phyloP scores from a whole-genome alignment of 2,329 filamentous ascomycete species.

The Leptographium radiaticola region DNA sequence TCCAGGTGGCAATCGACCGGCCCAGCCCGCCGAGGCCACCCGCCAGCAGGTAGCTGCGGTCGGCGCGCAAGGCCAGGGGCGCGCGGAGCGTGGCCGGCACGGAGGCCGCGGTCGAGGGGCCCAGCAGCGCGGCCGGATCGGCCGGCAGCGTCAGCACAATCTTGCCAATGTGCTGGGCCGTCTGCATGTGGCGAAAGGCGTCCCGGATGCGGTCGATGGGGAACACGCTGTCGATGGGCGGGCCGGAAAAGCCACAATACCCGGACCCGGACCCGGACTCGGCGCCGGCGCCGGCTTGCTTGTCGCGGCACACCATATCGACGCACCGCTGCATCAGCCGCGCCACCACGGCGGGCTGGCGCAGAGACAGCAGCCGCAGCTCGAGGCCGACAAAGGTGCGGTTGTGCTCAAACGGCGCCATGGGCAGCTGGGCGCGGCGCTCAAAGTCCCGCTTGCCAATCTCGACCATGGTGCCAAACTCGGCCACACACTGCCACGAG shows the following conservation, averaged over 20 bases:
- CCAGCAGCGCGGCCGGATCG: too few species aligned
- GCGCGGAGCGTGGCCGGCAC: too few species aligned
- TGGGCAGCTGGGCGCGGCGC: conserved; percentile 22
- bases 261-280: too few species aligned
- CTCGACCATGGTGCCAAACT: conserved; percentile 22
- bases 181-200: conserved; percentile 24
- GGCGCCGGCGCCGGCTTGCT: background rate
- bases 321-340: background rate
- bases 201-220: conserved; percentile 3
- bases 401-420: conserved; percentile 19
- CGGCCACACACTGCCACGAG: conserved; percentile 20
- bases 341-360: background rate
- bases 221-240: background rate
- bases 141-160: background rate
- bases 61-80: conserved; percentile 15
- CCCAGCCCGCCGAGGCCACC: conserved; percentile 40
- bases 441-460: conserved; percentile 20
- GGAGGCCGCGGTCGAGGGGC: too few species aligned
- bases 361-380: background rate
- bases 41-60: conserved; percentile 36
- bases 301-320: background rate
- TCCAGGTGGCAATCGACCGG: conserved; percentile 33
- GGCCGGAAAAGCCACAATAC: too few species aligned
- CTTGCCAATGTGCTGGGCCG: conserved; percentile 25
- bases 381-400: conserved; percentile 6